Base-by-base conservation (phyloP, 2,329 filamentous ascomycete species). In the Colletotrichum magnum region DNA sequence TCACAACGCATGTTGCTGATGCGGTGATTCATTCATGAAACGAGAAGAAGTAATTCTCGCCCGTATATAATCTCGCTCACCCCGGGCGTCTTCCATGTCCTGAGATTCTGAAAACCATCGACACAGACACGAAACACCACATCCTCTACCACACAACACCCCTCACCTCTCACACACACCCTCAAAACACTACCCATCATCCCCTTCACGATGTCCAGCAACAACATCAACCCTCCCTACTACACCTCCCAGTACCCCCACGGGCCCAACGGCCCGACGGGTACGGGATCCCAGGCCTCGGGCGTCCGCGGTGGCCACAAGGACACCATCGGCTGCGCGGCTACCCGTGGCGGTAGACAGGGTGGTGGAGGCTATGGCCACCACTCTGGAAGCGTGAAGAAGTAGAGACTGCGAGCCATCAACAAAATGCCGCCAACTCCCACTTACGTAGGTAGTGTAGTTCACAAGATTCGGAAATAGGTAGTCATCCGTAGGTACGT, bases 281-380 rank as follows among this genome's bases (percentile, higher is more conserved):
- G 15, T 21, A 53, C 47, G 1, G 58, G 58, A 18, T 28, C 58
- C 36, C 58, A 61, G 21, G 58, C 58, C 9, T 61, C 58, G 15
- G 58, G 58, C 21, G 18, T 21, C 7, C 32, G 58, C 0, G 58
- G 58, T 1, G 58, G 58, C 21, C 58, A 61, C 24, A 39, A 43
- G 16, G 58, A 61, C 21, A 61, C 50, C 36, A 61, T 48, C 15
- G 58, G 58, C 26, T 52, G 45, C n/a, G 28, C 58, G 15, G 52
- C 58, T 18, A 43, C 48, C 36, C 47, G 36, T 6, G 58, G 58
- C 21, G 58, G 58, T 15, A 47, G 58, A 12, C 47, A 41, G 4
- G 32, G 32, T 15, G 58, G 58, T 6, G 36, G 58, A n/a, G 47
- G 47, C 2, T 61, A 21, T 36, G 48, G 48, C 16, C 28, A 61